A percentile compares a stretch with the other conserved stretches of the same genome.
Conservation (phyloP, 2,329 filamentous ascomycete genomes). For the Nemania sp. region DNA sequence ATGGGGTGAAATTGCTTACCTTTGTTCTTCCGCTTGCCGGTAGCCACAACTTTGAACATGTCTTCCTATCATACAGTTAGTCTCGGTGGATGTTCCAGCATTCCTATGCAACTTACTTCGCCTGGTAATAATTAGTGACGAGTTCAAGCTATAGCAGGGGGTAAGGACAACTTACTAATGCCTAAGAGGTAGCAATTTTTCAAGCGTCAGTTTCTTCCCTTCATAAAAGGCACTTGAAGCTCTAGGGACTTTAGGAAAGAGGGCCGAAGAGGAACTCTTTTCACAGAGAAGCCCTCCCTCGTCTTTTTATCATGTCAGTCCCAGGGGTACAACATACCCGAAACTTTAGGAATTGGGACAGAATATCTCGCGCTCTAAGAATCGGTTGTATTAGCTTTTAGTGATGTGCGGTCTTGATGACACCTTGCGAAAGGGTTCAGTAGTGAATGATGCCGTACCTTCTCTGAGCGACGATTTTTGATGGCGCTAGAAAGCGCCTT, state of each 20-base stretch:
- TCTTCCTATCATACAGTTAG: constrained; percentile 46
- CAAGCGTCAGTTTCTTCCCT: neutral
- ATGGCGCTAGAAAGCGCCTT: constrained; percentile 82
- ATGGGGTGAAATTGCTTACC: constrained; percentile 37
- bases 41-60: constrained; percentile 91
- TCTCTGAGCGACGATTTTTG: constrained; percentile 94
- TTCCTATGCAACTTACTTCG: constrained; percentile 8
- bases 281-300: neutral
- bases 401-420: neutral
- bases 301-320: neutral
- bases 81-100: neutral
- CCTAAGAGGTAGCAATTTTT: constrained; percentile 1
- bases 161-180: constrained; percentile 61
- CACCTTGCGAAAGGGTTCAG: neutral
- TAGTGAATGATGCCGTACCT: constrained; percentile 43
- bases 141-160: neutral
- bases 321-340: constrained; percentile 60
- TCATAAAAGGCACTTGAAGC: neutral
- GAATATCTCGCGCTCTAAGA: constrained; percentile 78
- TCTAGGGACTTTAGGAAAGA: neutral
- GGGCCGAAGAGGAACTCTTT: neutral
- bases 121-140: constrained; percentile 16
- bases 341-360: constrained; percentile 91
- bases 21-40: constrained; percentile 85
- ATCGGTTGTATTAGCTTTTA: constrained; percentile 3